Evolutionary conservation across 2,329 filamentous ascomycete species (phyloP).

Genomic region (Mycosphaerella sp.): DNA sequence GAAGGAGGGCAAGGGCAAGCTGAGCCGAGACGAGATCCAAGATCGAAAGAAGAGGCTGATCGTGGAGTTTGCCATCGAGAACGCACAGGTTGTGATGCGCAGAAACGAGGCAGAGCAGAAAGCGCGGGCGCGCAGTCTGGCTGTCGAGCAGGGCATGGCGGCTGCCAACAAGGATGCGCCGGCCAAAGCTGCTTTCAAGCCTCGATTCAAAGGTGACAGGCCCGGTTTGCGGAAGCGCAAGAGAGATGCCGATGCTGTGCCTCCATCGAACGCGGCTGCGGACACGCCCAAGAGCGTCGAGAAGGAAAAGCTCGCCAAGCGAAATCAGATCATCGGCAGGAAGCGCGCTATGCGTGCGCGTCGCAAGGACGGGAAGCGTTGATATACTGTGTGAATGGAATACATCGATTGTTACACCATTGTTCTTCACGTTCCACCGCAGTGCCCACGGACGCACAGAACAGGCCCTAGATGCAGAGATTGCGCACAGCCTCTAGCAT

Average conservation of each 20-base stretch:
- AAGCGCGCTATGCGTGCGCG: conserved; percentile 64
- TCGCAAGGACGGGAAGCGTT: conserved; percentile 24
- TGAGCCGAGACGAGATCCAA: conserved; percentile 40
- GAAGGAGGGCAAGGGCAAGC: conserved; percentile 36
- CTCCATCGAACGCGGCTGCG: conserved; percentile 10
- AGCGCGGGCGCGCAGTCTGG: conserved; percentile 41
- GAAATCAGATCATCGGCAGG: conserved; percentile 74
- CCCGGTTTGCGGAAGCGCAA: conserved; percentile 36
- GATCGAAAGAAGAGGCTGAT: conserved; percentile 86
- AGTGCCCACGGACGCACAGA: conserved; percentile 5
- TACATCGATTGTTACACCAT: conserved; percentile 14
- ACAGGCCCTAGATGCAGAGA: neutral
- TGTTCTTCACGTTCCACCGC: conserved; percentile 8
- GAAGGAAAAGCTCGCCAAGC: conserved; percentile 52
- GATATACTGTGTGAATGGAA: conserved; percentile 8
- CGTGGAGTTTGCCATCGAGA: conserved; percentile 97
- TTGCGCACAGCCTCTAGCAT: neutral
- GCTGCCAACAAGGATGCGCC: conserved; percentile 9
- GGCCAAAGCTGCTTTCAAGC: conserved; percentile 13
- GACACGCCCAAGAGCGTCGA: conserved; percentile 27
- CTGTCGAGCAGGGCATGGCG: conserved; percentile 20
- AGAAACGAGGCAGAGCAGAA: conserved; percentile 60
- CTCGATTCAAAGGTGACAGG: conserved; percentile 20
- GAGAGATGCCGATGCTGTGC: conserved; percentile 27
- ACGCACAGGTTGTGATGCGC: conserved; percentile 86